Percentiles rank a stretch among this genome's conserved stretches.
phyloP scores from a whole-genome alignment of 129 eudicot genomes.

The Flaveria trinervia region DNA sequence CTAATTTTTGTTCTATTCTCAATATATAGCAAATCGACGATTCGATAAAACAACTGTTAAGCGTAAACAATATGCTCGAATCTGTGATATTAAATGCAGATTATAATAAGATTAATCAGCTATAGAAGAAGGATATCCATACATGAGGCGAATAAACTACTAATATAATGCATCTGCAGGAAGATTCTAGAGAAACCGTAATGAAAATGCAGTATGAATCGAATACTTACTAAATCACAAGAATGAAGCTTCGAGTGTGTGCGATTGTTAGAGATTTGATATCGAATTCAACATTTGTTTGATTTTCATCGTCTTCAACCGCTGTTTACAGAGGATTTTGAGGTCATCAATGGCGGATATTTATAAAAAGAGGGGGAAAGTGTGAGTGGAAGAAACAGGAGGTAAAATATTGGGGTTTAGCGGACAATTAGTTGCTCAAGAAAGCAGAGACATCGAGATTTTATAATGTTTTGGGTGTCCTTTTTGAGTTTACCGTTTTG shows the following conservation, averaged over 20 bases:
- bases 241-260: slow-evolving; percentile 16
- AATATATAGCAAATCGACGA: slow-evolving; percentile 6
- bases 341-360: slow-evolving; percentile 20
- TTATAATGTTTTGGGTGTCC: slow-evolving; percentile 2
- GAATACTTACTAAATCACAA: slow-evolving; percentile 26
- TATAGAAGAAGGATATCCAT: background rate
- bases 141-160: background rate
- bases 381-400: background rate
- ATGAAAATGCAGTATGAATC: slow-evolving; percentile 14
- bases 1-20: slow-evolving; percentile 11
- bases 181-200: slow-evolving; percentile 28
- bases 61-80: too few relatives aligned
- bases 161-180: slow-evolving; percentile 26
- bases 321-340: background rate
- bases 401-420: background rate
- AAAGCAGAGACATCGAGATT: slow-evolving; percentile 17
- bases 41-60: background rate
- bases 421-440: slow-evolving; percentile 5
- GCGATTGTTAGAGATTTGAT: slow-evolving; percentile 5
- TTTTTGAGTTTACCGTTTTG: slow-evolving; percentile 24
- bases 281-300: background rate
- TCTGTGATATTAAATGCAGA: background rate
- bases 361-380: background rate
- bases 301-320: slow-evolving; percentile 1
- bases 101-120: slow-evolving; percentile 9